phyloP scores from a whole-genome alignment of 1,139 yeast genomes.

The Yamadazyma sp. region DNA sequence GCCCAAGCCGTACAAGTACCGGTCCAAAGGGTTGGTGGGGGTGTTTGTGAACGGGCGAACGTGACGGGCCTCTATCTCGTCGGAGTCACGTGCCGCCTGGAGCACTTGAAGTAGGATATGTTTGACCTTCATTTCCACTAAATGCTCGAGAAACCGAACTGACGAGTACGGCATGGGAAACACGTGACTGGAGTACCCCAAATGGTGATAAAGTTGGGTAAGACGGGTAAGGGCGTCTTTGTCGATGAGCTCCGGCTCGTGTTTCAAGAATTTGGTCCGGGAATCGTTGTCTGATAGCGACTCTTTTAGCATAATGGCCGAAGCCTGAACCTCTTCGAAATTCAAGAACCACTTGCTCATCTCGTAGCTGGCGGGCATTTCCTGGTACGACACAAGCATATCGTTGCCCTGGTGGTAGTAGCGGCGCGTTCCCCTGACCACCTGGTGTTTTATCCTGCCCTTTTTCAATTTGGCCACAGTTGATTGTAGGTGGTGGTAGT shows the following conservation, averaged over 20 bases:
- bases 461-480: conserved; percentile 23
- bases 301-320: conserved; percentile 22
- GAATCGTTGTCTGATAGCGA: conserved; percentile 17
- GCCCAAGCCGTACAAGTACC: conserved; percentile 5
- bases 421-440: conserved; percentile 2
- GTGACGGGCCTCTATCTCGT: neutral
- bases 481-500: conserved; percentile 39
- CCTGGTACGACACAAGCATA: conserved; percentile 31
- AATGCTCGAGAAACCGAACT: neutral
- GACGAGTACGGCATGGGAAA: neutral
- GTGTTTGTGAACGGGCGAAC: neutral
- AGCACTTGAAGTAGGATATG: conserved; percentile 1
- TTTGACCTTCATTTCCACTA: conserved; percentile 1
- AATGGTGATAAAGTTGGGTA: neutral
- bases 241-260: neutral
- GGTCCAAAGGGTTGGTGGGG: conserved; percentile 6
- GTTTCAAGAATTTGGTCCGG: conserved; percentile 5
- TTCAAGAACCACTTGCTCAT: conserved; percentile 47
- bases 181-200: neutral
- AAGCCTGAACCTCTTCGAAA: conserved; percentile 49
- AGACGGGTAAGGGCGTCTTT: neutral
- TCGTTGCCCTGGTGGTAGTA: conserved; percentile 12
- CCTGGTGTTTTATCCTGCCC: conserved; percentile 3
- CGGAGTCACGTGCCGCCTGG: neutral
- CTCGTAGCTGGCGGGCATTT: conserved; percentile 55